Evolutionary conservation across 2,329 filamentous ascomycete genomes (phyloP), one percentile per base, ranked within the genome.

Genomic region (Aspergillus pseudotamarii): DNA sequence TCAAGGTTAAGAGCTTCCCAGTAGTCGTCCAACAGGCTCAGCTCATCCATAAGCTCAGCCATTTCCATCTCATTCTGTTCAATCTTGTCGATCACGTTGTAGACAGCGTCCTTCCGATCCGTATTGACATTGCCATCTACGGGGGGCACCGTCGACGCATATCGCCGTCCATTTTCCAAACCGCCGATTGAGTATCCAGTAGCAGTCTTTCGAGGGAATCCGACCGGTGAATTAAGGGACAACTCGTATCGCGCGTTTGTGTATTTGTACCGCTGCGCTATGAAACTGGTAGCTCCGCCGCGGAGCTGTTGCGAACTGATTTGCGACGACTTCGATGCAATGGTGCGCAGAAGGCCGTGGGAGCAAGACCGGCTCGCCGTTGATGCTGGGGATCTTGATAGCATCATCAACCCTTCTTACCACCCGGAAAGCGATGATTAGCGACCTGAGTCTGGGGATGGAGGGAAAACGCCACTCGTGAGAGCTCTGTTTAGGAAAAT

Each of bases 61-160:
- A 80, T 67, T 30, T 74, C 72, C 23, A 71, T 71, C 50, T 80
- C 77, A 36, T 73, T 74, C 19, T 75, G 61, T 34, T 75, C 72
- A 64, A 80, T 78, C 55, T 70, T 71, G 55, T 80, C 78, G 50
- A 80, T 73, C 60, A 80, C 61, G 23, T 51, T 65, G 60, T 76
- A 79, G 57, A 80, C 68, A 12, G 68, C 67, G 46, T 75, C 74
- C 62, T 74, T 74, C 28, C 68, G 66, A 45, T 67, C 65, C 41
- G 66, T 59, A 32, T 66, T 59, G 23, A 64, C 57, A 34, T 65
- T 62, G 34, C 51, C 57, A 45, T 71, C 65, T 32, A 65, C 61
- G 34, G 66, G 26, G 12, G 68, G 62, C 10, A 61, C 64, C 30
- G 71, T 72, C 19, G 75, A 74, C 6, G 69, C 54, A 50, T 68